phyloP scores from a whole-genome alignment of 129 eudicot species.

The Chrysanthemum seticuspe region DNA sequence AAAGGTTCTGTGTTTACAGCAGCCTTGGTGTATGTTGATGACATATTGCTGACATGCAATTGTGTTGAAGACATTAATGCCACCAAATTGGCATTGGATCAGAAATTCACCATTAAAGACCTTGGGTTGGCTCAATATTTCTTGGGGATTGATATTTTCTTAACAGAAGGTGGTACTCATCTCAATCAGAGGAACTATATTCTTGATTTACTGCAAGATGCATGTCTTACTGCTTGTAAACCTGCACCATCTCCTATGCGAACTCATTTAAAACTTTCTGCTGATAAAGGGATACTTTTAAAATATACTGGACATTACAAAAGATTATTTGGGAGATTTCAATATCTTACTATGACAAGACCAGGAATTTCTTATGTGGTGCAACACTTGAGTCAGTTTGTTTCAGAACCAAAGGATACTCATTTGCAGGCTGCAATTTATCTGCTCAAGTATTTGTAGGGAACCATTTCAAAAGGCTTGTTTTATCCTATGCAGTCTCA shows the following conservation, averaged over 20 bases:
- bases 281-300: background rate
- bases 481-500: slow-evolving; percentile 3
- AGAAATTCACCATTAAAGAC: background rate
- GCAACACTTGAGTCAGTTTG: slow-evolving; percentile 5
- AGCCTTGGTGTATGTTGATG: background rate
- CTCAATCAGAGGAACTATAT: background rate
- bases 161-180: background rate
- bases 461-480: background rate
- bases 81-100: background rate
- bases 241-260: background rate
- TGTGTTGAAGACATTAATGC: background rate
- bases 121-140: background rate
- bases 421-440: slow-evolving; percentile 6
- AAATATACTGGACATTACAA: background rate
- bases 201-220: background rate
- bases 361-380: slow-evolving; percentile 6
- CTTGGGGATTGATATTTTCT: background rate
- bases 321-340: background rate
- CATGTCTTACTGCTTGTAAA: background rate
- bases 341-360: slow-evolving; percentile 5
- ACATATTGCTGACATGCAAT: background rate
- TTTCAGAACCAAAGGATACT: background rate
- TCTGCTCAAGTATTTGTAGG: background rate
- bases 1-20: background rate
- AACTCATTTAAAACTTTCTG: background rate